phyloP scores from a whole-genome alignment of 2,329 filamentous ascomycete species.

The Pyrenophora graminea region DNA sequence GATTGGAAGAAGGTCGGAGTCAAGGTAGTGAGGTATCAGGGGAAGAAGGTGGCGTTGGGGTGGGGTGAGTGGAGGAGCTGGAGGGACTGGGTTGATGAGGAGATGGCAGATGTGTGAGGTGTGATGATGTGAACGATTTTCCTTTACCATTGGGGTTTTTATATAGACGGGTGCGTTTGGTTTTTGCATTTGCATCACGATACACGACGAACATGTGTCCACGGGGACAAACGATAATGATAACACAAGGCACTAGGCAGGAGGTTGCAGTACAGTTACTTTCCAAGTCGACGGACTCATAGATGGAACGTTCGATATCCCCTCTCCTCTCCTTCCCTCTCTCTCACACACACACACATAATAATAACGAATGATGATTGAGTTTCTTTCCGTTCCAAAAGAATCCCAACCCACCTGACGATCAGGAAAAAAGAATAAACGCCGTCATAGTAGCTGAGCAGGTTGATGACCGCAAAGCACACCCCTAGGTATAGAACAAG shows the following conservation, averaged over 20 bases:
- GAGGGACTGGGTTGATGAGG: slow-evolving; percentile 69
- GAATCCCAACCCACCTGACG: too few species aligned
- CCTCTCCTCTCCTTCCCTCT: neutral
- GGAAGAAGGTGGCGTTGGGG: slow-evolving; percentile 71
- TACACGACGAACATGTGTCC: neutral
- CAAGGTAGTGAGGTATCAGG: slow-evolving; percentile 83
- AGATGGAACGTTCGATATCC: neutral
- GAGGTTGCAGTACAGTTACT: too few species aligned
- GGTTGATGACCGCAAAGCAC: too few species aligned
- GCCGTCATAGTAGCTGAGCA: too few species aligned
- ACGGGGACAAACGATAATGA: neutral
- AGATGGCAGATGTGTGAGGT: slow-evolving; percentile 19
- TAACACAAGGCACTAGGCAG: neutral
- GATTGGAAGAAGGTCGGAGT: slow-evolving; percentile 80
- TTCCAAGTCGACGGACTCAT: too few species aligned
- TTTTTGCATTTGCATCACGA: neutral
- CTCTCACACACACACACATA: too few species aligned
- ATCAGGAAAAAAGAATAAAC: too few species aligned
- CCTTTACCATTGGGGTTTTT: neutral
- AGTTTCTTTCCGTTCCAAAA: too few species aligned
- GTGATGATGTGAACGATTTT: neutral
- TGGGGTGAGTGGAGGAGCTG: slow-evolving; percentile 80
- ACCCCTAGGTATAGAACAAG: too few species aligned
- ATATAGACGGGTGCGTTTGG: neutral
- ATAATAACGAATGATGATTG: neutral